Evolutionary conservation across 176 grass and related monocot species (phyloP), one percentile per base, ranked within the genome.

Genomic region (Oropetium thomaeum): DNA sequence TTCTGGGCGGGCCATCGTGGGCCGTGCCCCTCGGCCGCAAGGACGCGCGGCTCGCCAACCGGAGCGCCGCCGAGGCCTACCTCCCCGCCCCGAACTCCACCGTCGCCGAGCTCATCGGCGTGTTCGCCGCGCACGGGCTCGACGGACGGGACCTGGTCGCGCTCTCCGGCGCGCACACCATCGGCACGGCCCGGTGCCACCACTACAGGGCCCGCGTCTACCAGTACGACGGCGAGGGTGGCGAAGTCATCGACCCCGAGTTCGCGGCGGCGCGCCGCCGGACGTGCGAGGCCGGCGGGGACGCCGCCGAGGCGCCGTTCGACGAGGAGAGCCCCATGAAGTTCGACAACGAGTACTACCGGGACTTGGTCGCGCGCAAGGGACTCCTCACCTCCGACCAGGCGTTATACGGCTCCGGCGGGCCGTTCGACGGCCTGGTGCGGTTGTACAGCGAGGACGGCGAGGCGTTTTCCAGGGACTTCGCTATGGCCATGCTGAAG

Each of bases 321-420:
- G 82, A 89, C 28, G 3, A 20, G 58, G 10, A 22, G 5, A 74
- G 78, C 0, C 67, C 73, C 0, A 66, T 63, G 22, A 52, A 1
- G 27, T 94, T 94, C 5, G 91, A 94, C 70, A 90, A 86, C 39
- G 49, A 77, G 1, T 94, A 90, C 78, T 94, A 78, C 75, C 44
- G 47, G 43, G 84, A 93, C 69, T 74, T 93, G 63, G 34, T 85
- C 2, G 63, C 41, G 20, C 72, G 59, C 0, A 31, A 81, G 5
- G 87, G 87, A 14, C 84, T 93, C 19, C 81, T 93, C 13, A 77
- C 65, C 52, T 90, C 91, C 1, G 91, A 90, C 38, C 91, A 93
- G 69, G 74, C 65, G 70, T 83, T 93, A 17, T 93, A 77, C 49
- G 63, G 79, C 8, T 62, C 60, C 32, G 80, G 83, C 0, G 78